Conservation (phyloP, 1,284 basidiomycete genomes). For the Filobasidium uniguttulatum region DNA sequence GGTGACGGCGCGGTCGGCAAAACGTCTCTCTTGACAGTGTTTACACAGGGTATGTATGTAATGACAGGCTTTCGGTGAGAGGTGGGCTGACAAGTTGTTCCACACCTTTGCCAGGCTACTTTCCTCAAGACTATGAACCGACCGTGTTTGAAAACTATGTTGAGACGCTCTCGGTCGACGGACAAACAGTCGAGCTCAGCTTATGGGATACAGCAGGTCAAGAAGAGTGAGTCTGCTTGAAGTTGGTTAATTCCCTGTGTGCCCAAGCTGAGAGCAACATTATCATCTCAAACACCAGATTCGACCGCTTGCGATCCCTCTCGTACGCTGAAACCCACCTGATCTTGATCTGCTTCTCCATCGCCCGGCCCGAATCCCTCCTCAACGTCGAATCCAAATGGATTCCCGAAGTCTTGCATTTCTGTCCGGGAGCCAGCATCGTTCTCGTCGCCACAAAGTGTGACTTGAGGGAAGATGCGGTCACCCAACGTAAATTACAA, state of each 20-base stretch:
- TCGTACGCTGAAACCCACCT: constrained; percentile 93
- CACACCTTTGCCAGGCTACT: constrained; percentile 23
- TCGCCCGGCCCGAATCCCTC: constrained; percentile 77
- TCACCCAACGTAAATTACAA: constrained; percentile 50
- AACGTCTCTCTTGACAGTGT: constrained; percentile 48
- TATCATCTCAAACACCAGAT: constrained; percentile 52
- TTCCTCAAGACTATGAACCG: constrained; percentile 47
- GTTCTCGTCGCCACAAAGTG: constrained; percentile 89
- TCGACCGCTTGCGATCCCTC: constrained; percentile 76
- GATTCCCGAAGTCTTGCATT: constrained; percentile 44
- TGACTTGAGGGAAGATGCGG: constrained; percentile 69
- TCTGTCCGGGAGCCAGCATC: constrained; percentile 86
- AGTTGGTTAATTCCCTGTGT: constrained; percentile 5
- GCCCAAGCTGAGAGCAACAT: no score
- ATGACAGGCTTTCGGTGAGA: no score
- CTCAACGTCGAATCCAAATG: constrained; percentile 81
- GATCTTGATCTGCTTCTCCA: constrained; percentile 86
- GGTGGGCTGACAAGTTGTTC: no score
- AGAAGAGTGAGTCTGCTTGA: constrained; percentile 11
- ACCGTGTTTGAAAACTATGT: constrained; percentile 88
- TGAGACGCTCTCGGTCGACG: constrained; percentile 67
- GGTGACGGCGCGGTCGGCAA: no score
- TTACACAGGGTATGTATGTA: constrained; percentile 26
- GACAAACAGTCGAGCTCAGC: constrained; percentile 71
- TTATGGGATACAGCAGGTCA: constrained; percentile 78